Base-by-base conservation (phyloP, 1,139 yeast species). In the Spathaspora jeffriesii region DNA sequence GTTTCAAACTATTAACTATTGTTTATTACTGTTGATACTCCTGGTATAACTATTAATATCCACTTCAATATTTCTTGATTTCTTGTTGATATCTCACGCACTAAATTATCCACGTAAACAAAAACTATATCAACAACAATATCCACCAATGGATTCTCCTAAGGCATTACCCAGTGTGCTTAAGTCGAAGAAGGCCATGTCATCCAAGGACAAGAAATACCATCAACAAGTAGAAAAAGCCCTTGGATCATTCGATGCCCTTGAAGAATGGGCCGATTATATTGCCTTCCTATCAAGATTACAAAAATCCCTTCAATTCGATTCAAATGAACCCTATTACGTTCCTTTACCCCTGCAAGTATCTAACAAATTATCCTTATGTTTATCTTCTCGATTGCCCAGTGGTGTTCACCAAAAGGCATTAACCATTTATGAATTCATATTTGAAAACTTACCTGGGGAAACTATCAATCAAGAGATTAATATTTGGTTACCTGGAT, bases 231-330 rank as follows among this genome's bases (percentile, higher is more conserved):
- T 91, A 5, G 96, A 88, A 50, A 82, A 85, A 53, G 91, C 95
- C 0, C 70, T 93, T 23, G 73, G 80, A 7, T 73, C 84, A n/a
- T 93, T 93, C 69, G 97, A 89, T 47, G 66, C 84, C n/a, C 85
- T 91, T 2, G 87, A 84, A 39, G 98, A 92, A 70, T 93, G 99
- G 99, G 98, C 99, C n/a, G 99, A 93, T 62, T 91, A 92, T 64
- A 93, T 93, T 49, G 86, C 97, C 18, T 91, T 90, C 62, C 71
- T 95, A 42, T 84, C 93, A 1, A 81, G 88, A 54, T 76, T 93
- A 11, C 83, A 84, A 52, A 88, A 90, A 62, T 84, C 93, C 0
- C 67, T 91, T 36, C 75, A 64, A 51, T 58, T 70, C 23, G 58
- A 57, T 5, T 68, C 61, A 1, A 70, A 63, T 47, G 69, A 86